Evolutionary conservation across 495 filamentous ascomycete genomes (phyloP), one percentile per base, ranked within the genome.

Genomic region (Viridothelium virens): DNA sequence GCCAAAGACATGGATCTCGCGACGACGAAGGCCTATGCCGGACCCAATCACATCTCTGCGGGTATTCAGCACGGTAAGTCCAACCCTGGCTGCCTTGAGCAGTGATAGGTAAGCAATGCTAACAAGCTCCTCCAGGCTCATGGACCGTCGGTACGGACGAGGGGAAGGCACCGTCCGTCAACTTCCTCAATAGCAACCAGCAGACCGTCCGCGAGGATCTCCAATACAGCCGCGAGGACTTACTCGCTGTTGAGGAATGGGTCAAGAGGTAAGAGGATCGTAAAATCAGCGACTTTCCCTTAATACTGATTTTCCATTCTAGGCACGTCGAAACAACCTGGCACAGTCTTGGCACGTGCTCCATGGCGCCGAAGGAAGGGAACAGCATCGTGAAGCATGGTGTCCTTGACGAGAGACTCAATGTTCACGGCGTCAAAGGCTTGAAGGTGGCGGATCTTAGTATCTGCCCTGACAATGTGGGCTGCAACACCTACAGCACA

Each of bases 401-500:
- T 48, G 90, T 92, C 2, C 75, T 94, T 2, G 89, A 94, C 72
- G 87, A 89, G 70, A 84, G 88, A 38, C 80, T 92, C 63, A 92
- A 91, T 69, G 89, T 92, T 48, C 85, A 92, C 71, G 90, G 89
- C 64, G 88, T 91, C 38, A 83, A 90, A 77, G 86, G 87, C 16
- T 84, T 94, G 61, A 92, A 92, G 80, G 88, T 91, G 50, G 88
- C 89, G 14, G 90, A 92, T 76, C 78, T 92, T 62, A 87, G 83
- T 34, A 91, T 92, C 74, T 91, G 87, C 73, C 89, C 90, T 1
- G 89, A 91, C 73, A 94, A 94, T 67, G 87, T 92, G 33, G 88
- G 89, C 38, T 90, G 87, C 79, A 91, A 91, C 74, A 91, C 88
- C 68, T 86, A 86, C 71, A 84, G 84, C 56, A 91, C 88, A 14